phyloP scores from a whole-genome alignment of 176 grass and related monocot genomes.

The Tillandsia fasciculata region DNA sequence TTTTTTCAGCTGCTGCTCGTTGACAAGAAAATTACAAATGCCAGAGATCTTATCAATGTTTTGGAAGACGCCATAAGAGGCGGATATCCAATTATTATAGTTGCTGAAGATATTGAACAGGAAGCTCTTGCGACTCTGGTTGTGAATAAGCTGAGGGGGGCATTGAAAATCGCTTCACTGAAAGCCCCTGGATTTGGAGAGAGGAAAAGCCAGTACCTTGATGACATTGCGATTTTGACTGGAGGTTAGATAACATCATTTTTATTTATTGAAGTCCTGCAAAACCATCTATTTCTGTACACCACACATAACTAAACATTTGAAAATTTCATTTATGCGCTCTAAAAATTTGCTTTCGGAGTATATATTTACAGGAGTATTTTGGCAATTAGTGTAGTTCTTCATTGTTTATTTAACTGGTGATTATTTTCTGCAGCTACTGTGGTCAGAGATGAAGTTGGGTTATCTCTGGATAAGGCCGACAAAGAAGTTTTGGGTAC shows the following conservation, averaged over 20 bases:
- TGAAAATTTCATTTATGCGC: too few relatives aligned
- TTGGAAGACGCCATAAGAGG: slow-evolving; percentile 93
- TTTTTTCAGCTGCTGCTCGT: slow-evolving; percentile 68
- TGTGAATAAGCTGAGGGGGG: slow-evolving; percentile 87
- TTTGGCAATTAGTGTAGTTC: too few relatives aligned
- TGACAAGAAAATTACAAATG: slow-evolving; percentile 89
- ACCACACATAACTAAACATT: not conserved
- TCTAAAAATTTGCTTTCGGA: too few relatives aligned
- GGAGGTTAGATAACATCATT: slow-evolving; percentile 35
- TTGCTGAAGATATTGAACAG: slow-evolving; percentile 97
- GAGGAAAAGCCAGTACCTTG: slow-evolving; percentile 83
- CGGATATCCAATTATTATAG: slow-evolving; percentile 64
- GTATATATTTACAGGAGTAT: too few relatives aligned
- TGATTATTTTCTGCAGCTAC: slow-evolving; percentile 44
- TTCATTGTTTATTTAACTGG: not conserved
- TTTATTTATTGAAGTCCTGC: not conserved
- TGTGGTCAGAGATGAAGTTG: slow-evolving; percentile 93
- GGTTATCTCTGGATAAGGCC: slow-evolving; percentile 80
- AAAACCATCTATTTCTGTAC: not conserved
- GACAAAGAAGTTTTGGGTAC: slow-evolving; percentile 72
- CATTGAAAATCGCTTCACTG: slow-evolving; percentile 84
- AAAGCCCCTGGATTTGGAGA: slow-evolving; percentile 97
- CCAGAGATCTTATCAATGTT: slow-evolving; percentile 83
- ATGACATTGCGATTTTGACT: slow-evolving; percentile 94
- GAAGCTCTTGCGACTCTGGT: slow-evolving; percentile 95